A percentile compares a stretch with the other conserved stretches of the same genome.
phyloP scores from a whole-genome alignment of 495 filamentous ascomycete genomes.

The Penicillium taxi region DNA sequence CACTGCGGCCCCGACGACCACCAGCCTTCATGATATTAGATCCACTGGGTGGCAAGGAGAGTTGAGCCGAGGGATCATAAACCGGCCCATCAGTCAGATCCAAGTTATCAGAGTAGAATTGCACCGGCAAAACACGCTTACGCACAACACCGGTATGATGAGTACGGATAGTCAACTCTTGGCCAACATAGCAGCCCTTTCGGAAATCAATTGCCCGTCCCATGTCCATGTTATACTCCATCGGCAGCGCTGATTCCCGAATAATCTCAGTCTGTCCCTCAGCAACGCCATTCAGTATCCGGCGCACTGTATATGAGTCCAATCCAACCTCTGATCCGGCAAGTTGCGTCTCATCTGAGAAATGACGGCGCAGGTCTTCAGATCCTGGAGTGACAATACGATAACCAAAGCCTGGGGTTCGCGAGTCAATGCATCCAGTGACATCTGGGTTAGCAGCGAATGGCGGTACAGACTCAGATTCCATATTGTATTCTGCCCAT shows the following conservation, averaged over 20 bases:
- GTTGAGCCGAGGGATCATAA: conserved; percentile 41
- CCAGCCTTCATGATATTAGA: conserved; percentile 41
- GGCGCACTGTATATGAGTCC: conserved; percentile 54
- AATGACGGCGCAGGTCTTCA: conserved; percentile 31
- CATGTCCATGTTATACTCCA: conserved; percentile 79
- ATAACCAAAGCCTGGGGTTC: conserved; percentile 62
- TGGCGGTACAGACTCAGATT: conserved; percentile 25
- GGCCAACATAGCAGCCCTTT: conserved; percentile 95
- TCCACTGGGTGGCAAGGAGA: conserved; percentile 23
- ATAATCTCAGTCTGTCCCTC: conserved; percentile 78
- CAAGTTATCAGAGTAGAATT: conserved; percentile 53
- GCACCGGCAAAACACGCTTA: conserved; percentile 79
- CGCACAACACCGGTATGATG: conserved; percentile 88
- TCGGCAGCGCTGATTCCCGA: conserved; percentile 59
- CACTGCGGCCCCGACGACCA: conserved; percentile 52
- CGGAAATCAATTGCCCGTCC: conserved; percentile 78
- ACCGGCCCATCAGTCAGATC: conserved; percentile 33
- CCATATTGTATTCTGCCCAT: conserved; percentile 41
- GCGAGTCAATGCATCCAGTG: conserved; percentile 48
- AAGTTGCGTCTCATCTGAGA: conserved; percentile 30
- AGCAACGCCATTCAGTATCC: conserved; percentile 69
- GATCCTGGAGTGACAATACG: conserved; percentile 44
- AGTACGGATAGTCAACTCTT: conserved; percentile 92
- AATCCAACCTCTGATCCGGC: conserved; percentile 29
- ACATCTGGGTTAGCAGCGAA: conserved; percentile 19